A percentile compares a stretch with the other conserved stretches of the same genome.
Conservation (phyloP, 176 grass and related monocot genomes). For the Poa annua region DNA sequence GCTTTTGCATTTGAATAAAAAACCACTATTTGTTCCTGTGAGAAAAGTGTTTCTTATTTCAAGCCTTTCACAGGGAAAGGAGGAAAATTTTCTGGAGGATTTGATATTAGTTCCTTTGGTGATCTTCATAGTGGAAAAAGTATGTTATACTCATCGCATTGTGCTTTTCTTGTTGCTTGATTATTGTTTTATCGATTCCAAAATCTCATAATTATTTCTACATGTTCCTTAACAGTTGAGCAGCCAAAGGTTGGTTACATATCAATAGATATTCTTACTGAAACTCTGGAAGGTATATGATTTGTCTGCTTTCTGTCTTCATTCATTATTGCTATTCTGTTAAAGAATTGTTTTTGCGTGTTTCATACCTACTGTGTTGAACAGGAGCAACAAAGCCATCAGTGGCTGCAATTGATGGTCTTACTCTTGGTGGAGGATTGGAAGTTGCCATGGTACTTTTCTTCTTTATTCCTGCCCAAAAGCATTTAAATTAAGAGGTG, state of each 20-base stretch:
- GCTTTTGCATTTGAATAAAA: background rate
- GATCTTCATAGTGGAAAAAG: constrained; percentile 71
- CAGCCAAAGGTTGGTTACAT: constrained; percentile 82
- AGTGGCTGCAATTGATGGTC: constrained; percentile 89
- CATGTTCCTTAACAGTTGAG: constrained; percentile 46
- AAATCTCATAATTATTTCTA: constrained; percentile 26
- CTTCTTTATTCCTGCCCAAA: background rate
- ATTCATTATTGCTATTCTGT: constrained; percentile 23
- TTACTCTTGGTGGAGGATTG: constrained; percentile 91
- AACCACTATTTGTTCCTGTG: constrained; percentile 7
- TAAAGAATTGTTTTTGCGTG: constrained; percentile 29
- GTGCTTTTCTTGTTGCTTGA: constrained; percentile 23
- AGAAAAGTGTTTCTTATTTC: background rate
- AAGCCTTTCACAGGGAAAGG: constrained; percentile 62
- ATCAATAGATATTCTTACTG: constrained; percentile 83
- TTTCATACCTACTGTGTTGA: constrained; percentile 33
- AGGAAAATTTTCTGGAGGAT: constrained; percentile 88
- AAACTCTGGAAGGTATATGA: constrained; percentile 83
- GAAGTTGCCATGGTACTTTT: constrained; percentile 91
- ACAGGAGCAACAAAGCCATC: constrained; percentile 87
- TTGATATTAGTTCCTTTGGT: constrained; percentile 79
- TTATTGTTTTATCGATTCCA: background rate
- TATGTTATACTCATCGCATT: constrained; percentile 30
- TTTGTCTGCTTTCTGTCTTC: background rate
- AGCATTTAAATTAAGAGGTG: background rate